Base-by-base conservation (phyloP, 306 rosid genomes). In the Glycine latifolia region DNA sequence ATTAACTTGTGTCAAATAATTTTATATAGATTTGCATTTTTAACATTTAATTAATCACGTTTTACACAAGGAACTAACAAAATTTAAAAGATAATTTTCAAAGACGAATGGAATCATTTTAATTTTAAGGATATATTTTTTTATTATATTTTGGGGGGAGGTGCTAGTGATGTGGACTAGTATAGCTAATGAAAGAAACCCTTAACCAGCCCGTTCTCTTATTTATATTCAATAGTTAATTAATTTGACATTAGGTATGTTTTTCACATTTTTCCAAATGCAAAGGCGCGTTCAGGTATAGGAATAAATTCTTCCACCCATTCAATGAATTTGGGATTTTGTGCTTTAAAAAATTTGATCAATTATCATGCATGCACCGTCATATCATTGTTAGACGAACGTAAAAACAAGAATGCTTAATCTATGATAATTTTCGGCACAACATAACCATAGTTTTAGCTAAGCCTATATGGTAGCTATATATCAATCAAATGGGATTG, bases 401-500 rank as follows among this genome's bases (percentile, higher is more conserved):
- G 39, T 37, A 15, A 56, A 26, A 74, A 56, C 11, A 75, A 43
- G 10, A 8, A 43, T 50, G 43, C 8, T 17, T 37, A 76, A 72
- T 55, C 48, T 55, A 41, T 74, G n/a, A 26, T 26, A 26, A 26
- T 26, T 26, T 20, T 26, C 31, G 31, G 31, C 31, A 26, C 31
- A 26, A 26, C 31, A 1, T 26, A 26, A 26, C 31, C 31, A 26
- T 26, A 26, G 31, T n/a, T 53, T 52, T 44, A 31, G 56, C 66
- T 76, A 48, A 43, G 72, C 48, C 85, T 63, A 53, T 37, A 69
- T 26, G 74, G 62, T 75, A 4, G 82, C 55, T 43, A 69, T 69
- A 41, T 44, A 53, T 71, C 83, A 82, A 66, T 26, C 31, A 26
- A 26, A 85, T 56, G 35, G 37, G 14, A 39, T 39, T 79, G 76